Base-by-base conservation (phyloP, 179 eudicot species). In the Heliamphora pulchella region DNA sequence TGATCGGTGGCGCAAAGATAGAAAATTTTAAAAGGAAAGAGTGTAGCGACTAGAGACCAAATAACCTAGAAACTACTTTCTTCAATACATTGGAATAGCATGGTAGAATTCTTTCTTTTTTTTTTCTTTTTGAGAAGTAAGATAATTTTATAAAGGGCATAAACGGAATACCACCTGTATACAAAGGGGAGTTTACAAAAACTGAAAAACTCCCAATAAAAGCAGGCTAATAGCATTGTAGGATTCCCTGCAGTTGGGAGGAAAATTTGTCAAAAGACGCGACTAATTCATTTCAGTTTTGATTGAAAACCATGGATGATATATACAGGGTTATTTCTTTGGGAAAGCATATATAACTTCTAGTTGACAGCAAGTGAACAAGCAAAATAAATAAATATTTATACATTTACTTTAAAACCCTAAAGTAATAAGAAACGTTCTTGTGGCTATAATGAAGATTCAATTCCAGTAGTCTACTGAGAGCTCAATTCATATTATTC, bases 401-500 rank as follows among this genome's bases (percentile, higher is more conserved):
- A 14, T 46, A n/a, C 7, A 17, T 15, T 11, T 70, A 44, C 6
- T 50, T 54, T 11, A 11, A 4, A 74, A 46, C 31, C 77, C 59
- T 74, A 22, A 53, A 47, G 15, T 20, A 4, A 20, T 3, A 74
- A 5, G 63, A 55, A 54, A 74, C 31, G 8, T 22, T 51, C 63
- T 20, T 4, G 10, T 54, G 62, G 11, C 46, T 53, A 43, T 20
- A 41, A 53, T 53, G 9, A 41, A 15, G 13, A 67, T 8, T 31
- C 39, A 15, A 31, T 11, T 51, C 39, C 22, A 68, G 13, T 15
- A 53, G 63, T 22, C 17, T 17, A 71, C 55, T 54, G 48, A 67
- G 20, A n/a, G 8, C 15, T 15, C 48, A 51, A 78, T 75, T 80
- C 17, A 79, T 9, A 62, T 22, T 74, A 81, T 78, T 58, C 98